phyloP scores from a whole-genome alignment of 2,329 filamentous ascomycete species.

The Davidsoniella eucalypti region DNA sequence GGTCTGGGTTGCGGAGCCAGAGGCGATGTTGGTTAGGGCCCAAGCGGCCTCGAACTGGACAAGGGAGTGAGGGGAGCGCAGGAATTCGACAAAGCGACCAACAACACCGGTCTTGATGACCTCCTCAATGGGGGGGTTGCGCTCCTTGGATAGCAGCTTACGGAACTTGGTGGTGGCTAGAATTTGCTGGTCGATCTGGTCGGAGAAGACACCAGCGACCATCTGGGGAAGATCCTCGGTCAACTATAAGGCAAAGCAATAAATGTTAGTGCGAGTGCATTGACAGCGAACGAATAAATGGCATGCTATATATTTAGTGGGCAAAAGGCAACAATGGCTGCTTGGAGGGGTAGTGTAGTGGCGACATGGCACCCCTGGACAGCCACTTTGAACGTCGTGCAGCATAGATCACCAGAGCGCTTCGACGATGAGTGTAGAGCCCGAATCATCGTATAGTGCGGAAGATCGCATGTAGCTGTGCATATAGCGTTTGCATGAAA shows the following conservation, averaged over 20 bases:
- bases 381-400: not conserved
- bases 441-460: not conserved
- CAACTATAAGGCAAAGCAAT: constrained; percentile 38
- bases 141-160: constrained; percentile 95
- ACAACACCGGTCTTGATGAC: constrained; percentile 99
- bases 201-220: constrained; percentile 95
- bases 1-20: constrained; percentile 89
- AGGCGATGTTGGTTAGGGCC: constrained; percentile 98
- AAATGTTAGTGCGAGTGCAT: constrained; percentile 16
- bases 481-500: not conserved
- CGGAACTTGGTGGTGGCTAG: constrained; percentile 96
- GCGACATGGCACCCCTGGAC: constrained; percentile 6
- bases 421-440: not conserved
- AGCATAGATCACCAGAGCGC: not conserved
- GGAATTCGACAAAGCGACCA: constrained; percentile 92
- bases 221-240: constrained; percentile 97
- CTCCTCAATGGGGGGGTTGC: constrained; percentile 96
- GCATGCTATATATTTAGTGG: not conserved
- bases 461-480: not conserved
- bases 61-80: constrained; percentile 90
- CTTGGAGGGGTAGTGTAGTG: constrained; percentile 10
- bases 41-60: constrained; percentile 98
- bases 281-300: not conserved
- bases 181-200: constrained; percentile 96
- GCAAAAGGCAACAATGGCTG: not conserved